phyloP scores from a whole-genome alignment of 108 stramenopile species.

The Cyclotella baltica region DNA sequence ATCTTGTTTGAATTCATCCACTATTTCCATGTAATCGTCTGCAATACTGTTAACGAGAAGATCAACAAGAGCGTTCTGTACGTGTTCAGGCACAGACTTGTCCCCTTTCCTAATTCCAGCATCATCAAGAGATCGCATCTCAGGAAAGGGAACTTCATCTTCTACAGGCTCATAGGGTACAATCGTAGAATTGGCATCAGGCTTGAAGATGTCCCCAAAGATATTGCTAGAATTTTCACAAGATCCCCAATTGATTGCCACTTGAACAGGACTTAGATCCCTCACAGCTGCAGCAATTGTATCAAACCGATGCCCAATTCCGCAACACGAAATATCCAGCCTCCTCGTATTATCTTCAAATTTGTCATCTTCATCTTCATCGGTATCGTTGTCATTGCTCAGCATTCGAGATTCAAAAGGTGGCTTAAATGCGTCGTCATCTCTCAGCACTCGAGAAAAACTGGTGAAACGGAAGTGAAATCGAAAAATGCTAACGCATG shows the following conservation, averaged over 20 bases:
- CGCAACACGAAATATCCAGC: not conserved
- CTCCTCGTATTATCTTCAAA: too few relatives aligned
- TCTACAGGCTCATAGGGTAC: not conserved
- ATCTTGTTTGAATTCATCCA: not conserved
- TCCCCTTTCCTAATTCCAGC: not conserved
- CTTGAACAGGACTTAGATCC: not conserved
- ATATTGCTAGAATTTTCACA: not conserved
- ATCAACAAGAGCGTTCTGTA: constrained; percentile 1
- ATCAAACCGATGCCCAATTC: not conserved
- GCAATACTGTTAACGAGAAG: not conserved
- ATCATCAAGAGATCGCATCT: not conserved
- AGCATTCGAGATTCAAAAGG: not conserved
- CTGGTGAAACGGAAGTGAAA: not conserved
- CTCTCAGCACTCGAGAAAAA: not conserved
- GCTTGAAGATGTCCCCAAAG: not conserved
- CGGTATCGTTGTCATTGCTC: too few relatives aligned
- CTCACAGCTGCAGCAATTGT: not conserved
- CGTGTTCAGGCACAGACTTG: not conserved
- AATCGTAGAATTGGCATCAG: not conserved
- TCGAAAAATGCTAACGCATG: constrained; percentile 3
- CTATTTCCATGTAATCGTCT: not conserved
- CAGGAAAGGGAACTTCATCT: not conserved
- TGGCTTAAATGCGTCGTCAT: not conserved
- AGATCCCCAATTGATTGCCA: not conserved
- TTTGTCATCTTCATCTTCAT: too few relatives aligned